phyloP scores from a whole-genome alignment of 768 basidiomycete genomes.

The Zangia roseola region DNA sequence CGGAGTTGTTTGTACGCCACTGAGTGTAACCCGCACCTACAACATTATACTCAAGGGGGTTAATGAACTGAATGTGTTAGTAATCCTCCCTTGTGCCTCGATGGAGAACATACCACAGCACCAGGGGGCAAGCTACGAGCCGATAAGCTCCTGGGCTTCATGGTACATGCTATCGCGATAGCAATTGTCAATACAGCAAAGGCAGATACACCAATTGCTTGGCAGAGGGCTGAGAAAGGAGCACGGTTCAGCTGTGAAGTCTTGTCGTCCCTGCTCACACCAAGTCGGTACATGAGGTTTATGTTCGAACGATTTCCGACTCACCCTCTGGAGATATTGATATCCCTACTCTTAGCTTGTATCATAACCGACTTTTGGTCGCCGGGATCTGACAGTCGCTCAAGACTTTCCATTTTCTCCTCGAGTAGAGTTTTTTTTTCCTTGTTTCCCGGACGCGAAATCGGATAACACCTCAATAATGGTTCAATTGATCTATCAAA shows the following conservation, averaged over 20 bases:
- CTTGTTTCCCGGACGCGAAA: too few relatives aligned
- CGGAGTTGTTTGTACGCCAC: constrained; percentile 36
- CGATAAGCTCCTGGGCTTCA: background rate
- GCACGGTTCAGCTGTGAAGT: too few relatives aligned
- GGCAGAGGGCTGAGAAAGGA: background rate
- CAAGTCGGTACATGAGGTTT: too few relatives aligned
- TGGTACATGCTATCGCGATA: background rate
- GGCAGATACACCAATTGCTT: constrained; percentile 3
- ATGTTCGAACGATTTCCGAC: too few relatives aligned
- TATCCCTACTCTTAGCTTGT: too few relatives aligned
- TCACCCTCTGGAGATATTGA: too few relatives aligned
- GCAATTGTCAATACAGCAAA: background rate
- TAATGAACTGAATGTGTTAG: constrained; percentile 41
- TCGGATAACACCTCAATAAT: background rate
- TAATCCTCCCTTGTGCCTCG: background rate
- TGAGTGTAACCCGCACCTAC: constrained; percentile 42
- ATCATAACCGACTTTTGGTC: too few relatives aligned
- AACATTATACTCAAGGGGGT: constrained; percentile 52
- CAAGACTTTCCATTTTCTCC: too few relatives aligned
- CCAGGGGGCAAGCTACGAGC: constrained; percentile 12
- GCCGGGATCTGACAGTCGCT: too few relatives aligned
- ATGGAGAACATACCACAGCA: constrained; percentile 15
- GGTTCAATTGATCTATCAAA: too few relatives aligned
- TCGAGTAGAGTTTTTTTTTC: too few relatives aligned
- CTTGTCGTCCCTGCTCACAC: too few relatives aligned